Evolutionary conservation across 805 yeast genomes (phyloP), one percentile per base, ranked within the genome.

Genomic region (Nakazawaea holstii): DNA sequence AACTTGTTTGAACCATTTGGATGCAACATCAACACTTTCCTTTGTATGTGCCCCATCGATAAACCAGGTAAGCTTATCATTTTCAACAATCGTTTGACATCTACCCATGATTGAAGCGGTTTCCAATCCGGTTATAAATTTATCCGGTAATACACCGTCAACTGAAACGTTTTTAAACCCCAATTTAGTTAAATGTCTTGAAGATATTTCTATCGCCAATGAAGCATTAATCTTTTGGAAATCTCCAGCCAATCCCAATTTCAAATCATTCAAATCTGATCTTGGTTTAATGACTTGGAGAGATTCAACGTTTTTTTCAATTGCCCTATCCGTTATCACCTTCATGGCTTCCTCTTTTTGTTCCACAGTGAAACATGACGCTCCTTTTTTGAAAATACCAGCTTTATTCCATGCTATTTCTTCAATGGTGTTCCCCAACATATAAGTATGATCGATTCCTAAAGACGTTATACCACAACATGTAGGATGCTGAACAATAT

Each of bases 371-470:
- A 81, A 77, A 1, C 96, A 95, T 3, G 81, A 79, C 1, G 79
- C 69, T 4, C 74, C 79, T 2, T 62, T 51, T 59, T 94, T 94
- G 69, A 84, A 88, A 40, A 94, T 95, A 0, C 99, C 99, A 17
- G 91, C 84, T 65, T 94, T 94, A 66, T 94, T 92, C 96, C 97
- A 89, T 2, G 98, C 92, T 55, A 94, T 94, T 49, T 88, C 85
- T 52, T 80, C 88, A 35, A 94, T 74, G 0, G 97, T 91, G 53
- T 81, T 72, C 7, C 99, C 99, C 46, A 94, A 70, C 75, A 89
- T 82, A 46, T 79, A 72, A 0, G 90, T 84, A 64, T 94, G 99
- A 63, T 94, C 99, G 39, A 94, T 84, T 0, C 98, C 99, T 51
- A 94, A 67, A 6, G 92, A 76, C 2, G 94, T 70, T 14, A 94